Percentiles rank a stretch among this genome's conserved stretches.
Conservation (phyloP, 441 rosid species). For the Jatropha multifida region DNA sequence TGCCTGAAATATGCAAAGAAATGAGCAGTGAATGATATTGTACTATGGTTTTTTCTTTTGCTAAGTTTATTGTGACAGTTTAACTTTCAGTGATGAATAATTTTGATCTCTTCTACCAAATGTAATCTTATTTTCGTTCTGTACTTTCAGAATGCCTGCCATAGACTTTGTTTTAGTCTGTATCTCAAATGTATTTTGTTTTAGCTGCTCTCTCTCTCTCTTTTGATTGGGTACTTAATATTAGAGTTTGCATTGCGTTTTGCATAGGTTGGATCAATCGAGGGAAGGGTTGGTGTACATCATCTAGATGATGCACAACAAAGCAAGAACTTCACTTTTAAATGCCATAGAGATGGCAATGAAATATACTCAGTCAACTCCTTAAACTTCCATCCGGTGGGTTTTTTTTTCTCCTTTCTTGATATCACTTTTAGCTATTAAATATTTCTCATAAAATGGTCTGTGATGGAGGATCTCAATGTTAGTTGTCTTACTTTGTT, state of each 20-base stretch:
- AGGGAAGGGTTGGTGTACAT: constrained; percentile 96
- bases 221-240: not conserved
- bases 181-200: not conserved
- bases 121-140: not conserved
- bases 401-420: constrained; percentile 22
- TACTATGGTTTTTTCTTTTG: not conserved
- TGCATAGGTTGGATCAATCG: constrained; percentile 85
- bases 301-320: constrained; percentile 90
- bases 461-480: not conserved
- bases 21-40: not conserved
- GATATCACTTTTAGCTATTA: not conserved
- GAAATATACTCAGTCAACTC: constrained; percentile 92
- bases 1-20: not conserved
- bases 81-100: not conserved
- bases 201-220: not conserved
- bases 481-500: not conserved
- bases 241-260: constrained; percentile 1
- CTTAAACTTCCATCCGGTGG: constrained; percentile 93
- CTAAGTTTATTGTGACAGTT: not conserved
- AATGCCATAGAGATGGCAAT: constrained; percentile 86
- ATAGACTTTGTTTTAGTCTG: not conserved
- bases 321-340: constrained; percentile 82
- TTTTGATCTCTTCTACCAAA: not conserved
- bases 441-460: not conserved
- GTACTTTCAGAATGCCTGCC: not conserved